A percentile compares a stretch with the other conserved stretches of the same genome.
Evolutionary conservation across 129 eudicot genomes (phyloP).

Genomic region (Centrapalus pauciflorus): DNA sequence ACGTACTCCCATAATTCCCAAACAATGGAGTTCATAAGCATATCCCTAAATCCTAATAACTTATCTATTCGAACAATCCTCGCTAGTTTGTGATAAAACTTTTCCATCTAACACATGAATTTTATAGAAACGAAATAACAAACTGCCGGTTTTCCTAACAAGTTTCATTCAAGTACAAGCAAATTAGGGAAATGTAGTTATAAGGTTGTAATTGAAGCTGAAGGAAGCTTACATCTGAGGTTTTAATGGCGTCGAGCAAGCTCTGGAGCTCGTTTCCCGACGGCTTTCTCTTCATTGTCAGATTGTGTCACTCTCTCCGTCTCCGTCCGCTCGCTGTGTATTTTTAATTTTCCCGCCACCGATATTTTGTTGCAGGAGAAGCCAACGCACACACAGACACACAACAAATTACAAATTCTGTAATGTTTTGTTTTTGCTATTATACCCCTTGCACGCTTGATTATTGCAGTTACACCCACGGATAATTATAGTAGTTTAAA

Average conservation of each 20-base stretch:
- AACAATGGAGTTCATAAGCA: neutral
- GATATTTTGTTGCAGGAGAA: neutral
- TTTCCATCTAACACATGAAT: neutral
- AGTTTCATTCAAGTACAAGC: neutral
- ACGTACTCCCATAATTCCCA: neutral
- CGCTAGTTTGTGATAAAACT: neutral
- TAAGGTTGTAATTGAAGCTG: neutral
- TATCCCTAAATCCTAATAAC: neutral
- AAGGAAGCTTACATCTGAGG: constrained; percentile 61
- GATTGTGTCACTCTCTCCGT: constrained; percentile 17
- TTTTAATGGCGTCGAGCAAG: constrained; percentile 59
- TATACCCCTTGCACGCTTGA: neutral
- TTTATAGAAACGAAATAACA: neutral
- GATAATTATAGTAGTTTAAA: too few species aligned
- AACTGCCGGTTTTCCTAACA: neutral
- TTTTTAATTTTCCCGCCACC: constrained; percentile 33
- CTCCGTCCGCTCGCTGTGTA: constrained; percentile 3
- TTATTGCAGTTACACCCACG: neutral
- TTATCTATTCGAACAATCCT: neutral
- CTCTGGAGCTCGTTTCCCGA: constrained; percentile 42
- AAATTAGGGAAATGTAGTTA: neutral
- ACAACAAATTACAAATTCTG: neutral
- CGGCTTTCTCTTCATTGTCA: constrained; percentile 39
- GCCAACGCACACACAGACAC: too few species aligned
- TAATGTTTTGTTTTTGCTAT: neutral